Base-by-base conservation (phyloP, 805 yeast species). In the Suhomyces vadensis region DNA sequence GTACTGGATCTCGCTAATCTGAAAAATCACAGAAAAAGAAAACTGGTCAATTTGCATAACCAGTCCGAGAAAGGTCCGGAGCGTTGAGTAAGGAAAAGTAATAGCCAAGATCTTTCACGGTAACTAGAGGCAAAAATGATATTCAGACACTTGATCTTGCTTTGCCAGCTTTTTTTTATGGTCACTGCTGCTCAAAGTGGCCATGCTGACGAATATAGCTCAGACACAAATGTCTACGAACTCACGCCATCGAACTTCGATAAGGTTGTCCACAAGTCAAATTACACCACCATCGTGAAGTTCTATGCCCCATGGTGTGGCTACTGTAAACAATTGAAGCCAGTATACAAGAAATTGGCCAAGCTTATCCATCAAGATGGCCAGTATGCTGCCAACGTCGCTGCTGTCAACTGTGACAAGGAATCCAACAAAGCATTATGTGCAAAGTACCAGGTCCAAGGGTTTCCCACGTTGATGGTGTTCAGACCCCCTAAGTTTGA, bases 271-370 rank as follows among this genome's bases (percentile, higher is more conserved):
- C 72, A 81, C 35, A 63, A 72, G 17, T 74, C 95, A 2, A 89
- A 89, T 59, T 85, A 88, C 55, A 85, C 95, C 1, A 66, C 96
- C 1, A 67, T 90, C 14, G 90, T 89, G 17, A 90, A 90, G 68
- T 91, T 91, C 64, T 91, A 85, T 64, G 97, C 98, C 4, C 97
- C 97, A 29, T 91, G 98, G 98, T 92, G 99, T 71, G 97, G 97
- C 4, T 89, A 92, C 64, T 92, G 99, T 66, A 77, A 82, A 55
- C 76, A 81, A 45, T 69, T 92, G 40, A 78, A 81, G 46, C 83
- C 85, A 3, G 80, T 79, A 1, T 85, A 74, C 63, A 69, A 72
- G 39, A 83, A 83, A 57, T 79, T 83, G 10, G 95, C 87, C 5
- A 78, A 77, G 41, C 62, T 67, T 22, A 68, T 87, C 5, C 75